Base-by-base conservation (phyloP, 2,329 filamentous ascomycete genomes). In the Cladosporium phlei region DNA sequence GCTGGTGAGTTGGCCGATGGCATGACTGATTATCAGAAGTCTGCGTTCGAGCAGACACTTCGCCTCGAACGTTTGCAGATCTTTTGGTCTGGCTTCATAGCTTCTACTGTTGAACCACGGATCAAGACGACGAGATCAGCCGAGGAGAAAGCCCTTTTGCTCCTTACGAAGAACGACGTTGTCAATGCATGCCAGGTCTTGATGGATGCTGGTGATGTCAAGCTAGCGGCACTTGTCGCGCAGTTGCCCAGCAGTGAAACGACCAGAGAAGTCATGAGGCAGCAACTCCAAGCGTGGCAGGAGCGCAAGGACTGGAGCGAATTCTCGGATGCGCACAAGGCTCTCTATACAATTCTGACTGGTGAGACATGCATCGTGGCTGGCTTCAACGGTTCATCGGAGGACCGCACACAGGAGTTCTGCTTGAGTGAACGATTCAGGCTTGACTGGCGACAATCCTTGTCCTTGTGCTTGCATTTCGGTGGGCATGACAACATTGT, bases 391-490 rank as follows among this genome's bases (percentile, higher is more conserved):
- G 82, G 79, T 5, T 79, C 86, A 1, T 70, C 84, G 7, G 93
- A 97, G 65, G 88, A 97, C 66, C 83, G 86, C 34, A 78, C 85
- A 29, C 78, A 83, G 11, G 84, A 84, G 0, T 95, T 98, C 61
- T 77, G 82, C 45, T 86, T 98, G 54, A 86, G 88, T 1, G 78
- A 86, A 58, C 83, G 83, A 37, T 98, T 96, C 63, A 81, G 81
- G 4, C 74, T 98, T 27, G 86, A 94, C 63, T 98, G 93, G 93
- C 83, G 88, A 64, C 90, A 95, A 61, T 84, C 90, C 0, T 95
- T 98, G 65, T 91, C 88, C 9, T 75, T 98, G 39, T 82, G 90
- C 33, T 74, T 98, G 2, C 97, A 89, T 86, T 98, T 95, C 64
- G 83, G 83, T 34, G 86, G 82, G 30, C 75, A 79, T 2, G 72